phyloP scores from a whole-genome alignment of 164 flowering plant genomes.

The Chimonanthus praecox region DNA sequence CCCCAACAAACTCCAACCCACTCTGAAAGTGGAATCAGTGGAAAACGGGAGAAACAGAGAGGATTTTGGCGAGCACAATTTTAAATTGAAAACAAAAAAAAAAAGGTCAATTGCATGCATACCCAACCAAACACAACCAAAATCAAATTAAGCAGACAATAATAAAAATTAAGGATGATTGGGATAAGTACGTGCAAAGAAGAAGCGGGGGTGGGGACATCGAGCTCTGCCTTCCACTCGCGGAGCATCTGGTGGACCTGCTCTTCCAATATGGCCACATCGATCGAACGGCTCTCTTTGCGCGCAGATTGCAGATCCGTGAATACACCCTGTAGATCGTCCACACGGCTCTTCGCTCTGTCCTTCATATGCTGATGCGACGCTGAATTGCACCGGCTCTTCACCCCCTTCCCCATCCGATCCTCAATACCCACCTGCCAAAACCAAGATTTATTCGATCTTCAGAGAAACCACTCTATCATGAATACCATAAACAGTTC shows the following conservation, averaged over 20 bases:
- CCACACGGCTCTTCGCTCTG: slow-evolving; percentile 83
- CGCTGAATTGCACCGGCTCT: slow-evolving; percentile 65
- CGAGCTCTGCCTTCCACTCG: slow-evolving; percentile 93
- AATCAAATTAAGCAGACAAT: not conserved
- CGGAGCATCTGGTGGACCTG: slow-evolving; percentile 95
- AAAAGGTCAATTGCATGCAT: not conserved
- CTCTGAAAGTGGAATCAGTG: no score
- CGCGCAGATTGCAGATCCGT: slow-evolving; percentile 80
- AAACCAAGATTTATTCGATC: not conserved
- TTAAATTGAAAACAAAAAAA: not conserved
- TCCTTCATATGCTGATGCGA: slow-evolving; percentile 84
- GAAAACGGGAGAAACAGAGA: no score
- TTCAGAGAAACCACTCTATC: no score
- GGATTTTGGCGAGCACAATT: no score
- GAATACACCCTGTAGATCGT: slow-evolving; percentile 85
- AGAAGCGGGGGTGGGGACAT: slow-evolving; percentile 84
- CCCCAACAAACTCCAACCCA: no score
- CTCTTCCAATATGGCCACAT: slow-evolving; percentile 73
- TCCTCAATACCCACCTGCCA: not conserved
- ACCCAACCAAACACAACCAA: not conserved
- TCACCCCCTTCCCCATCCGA: slow-evolving; percentile 23
- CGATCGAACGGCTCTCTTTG: slow-evolving; percentile 74
- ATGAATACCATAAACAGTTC: no score
- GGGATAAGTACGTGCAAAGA: slow-evolving; percentile 45
- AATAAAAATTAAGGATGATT: no score